Percentiles rank a stretch among this genome's conserved stretches.
Conservation (phyloP, 257 asterid species). For the Scutellaria galericulata region DNA sequence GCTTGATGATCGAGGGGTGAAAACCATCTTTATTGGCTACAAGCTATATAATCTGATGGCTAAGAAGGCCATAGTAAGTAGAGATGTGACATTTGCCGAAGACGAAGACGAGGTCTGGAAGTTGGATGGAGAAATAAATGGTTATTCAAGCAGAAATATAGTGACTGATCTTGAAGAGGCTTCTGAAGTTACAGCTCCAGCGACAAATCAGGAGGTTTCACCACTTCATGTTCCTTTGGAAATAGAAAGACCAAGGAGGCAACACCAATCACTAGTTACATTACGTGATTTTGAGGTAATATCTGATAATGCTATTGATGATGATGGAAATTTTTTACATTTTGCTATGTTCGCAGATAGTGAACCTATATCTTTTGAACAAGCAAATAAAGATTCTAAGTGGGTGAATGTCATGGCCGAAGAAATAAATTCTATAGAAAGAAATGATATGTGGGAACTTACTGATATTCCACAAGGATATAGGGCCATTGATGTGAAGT, state of each 20-base stretch:
- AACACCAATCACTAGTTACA: neutral
- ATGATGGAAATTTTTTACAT: neutral
- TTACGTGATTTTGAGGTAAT: constrained; percentile 1
- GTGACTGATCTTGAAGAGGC: neutral
- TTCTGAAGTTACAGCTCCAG: neutral
- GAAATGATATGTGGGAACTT: neutral
- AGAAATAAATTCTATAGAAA: constrained; percentile 8
- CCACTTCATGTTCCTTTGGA: neutral
- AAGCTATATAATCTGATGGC: constrained; percentile 28
- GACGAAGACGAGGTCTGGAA: constrained; percentile 14
- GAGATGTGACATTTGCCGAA: constrained; percentile 6
- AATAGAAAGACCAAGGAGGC: neutral
- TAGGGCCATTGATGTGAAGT: neutral
- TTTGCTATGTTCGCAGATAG: neutral
- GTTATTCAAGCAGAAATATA: neutral
- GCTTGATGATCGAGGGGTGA: constrained; percentile 9
- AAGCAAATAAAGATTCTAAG: neutral
- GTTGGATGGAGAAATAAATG: neutral
- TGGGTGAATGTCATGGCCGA: neutral
- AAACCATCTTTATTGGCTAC: constrained; percentile 10
- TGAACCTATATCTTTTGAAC: neutral
- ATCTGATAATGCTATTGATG: neutral
- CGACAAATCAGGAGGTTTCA: neutral
- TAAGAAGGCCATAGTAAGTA: constrained; percentile 19
- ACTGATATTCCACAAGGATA: neutral